phyloP scores from a whole-genome alignment of 1,139 yeast genomes.

The Taphrina deformans region DNA sequence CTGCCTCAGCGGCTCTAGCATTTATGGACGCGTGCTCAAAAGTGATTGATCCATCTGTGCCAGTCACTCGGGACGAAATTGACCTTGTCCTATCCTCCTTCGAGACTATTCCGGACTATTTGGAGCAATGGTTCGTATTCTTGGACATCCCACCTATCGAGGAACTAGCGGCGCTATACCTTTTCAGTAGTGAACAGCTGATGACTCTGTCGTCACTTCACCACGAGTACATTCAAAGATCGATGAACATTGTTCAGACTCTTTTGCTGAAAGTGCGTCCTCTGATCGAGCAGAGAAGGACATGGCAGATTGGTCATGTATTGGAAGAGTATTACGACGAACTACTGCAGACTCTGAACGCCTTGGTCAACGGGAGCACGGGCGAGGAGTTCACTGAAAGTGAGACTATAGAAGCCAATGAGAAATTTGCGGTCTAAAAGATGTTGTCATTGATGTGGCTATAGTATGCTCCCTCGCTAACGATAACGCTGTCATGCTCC shows the following conservation, averaged over 20 bases:
- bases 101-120: not conserved
- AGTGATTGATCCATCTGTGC: not conserved
- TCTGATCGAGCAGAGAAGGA: constrained; percentile 15
- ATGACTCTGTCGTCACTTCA: constrained; percentile 18
- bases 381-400: not conserved
- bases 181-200: constrained; percentile 3
- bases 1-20: constrained; percentile 1
- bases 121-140: constrained; percentile 9
- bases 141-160: not conserved
- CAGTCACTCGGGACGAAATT: not conserved
- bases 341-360: constrained; percentile 6
- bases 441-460: not conserved
- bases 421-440: not conserved
- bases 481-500: not conserved
- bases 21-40: not conserved
- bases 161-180: not conserved
- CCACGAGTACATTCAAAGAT: constrained; percentile 13
- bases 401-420: not conserved
- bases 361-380: constrained; percentile 14
- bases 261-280: constrained; percentile 13
- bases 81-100: not conserved
- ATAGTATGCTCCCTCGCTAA: not conserved
- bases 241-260: constrained; percentile 11
- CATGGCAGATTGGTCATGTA: constrained; percentile 27
- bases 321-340: constrained; percentile 26